These are phyloP conservation scores for Ricinus communis DNA, from an alignment of 345 rosid species.

Conservation along the genomic window DNA sequence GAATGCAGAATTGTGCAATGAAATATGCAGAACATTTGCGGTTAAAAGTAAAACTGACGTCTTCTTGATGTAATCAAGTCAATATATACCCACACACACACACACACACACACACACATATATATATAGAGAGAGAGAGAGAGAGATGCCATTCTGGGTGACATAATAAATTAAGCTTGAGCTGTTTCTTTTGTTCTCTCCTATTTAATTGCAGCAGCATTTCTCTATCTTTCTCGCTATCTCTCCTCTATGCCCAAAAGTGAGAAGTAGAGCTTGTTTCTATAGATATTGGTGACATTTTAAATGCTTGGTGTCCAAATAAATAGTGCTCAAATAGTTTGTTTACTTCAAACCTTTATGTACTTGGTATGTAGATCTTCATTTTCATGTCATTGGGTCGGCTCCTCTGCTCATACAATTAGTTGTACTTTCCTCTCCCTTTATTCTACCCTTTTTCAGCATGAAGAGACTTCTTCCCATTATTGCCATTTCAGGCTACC, in stretches of 20 bases:
- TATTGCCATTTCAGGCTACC: background rate
- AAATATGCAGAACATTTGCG: too few species aligned
- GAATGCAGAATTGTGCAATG: too few species aligned
- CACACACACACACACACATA: too few species aligned
- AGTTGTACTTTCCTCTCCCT: background rate
- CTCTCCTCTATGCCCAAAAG: background rate
- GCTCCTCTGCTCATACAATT: background rate
- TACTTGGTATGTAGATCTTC: too few species aligned
- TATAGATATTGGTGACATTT: background rate
- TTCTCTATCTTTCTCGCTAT: background rate
- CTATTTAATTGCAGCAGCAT: background rate
- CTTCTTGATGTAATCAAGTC: too few species aligned
- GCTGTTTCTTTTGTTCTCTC: too few species aligned
- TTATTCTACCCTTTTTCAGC: background rate
- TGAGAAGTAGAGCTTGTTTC: background rate
- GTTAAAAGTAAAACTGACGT: too few species aligned
- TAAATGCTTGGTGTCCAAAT: background rate
- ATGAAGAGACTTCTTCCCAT: background rate
- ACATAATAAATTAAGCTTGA: too few species aligned
- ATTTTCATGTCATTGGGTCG: background rate
- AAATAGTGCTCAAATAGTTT: background rate
- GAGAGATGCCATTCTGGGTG: too few species aligned
- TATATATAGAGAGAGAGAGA: too few species aligned
- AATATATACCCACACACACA: too few species aligned
- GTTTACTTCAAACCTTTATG: too few species aligned